phyloP scores from a whole-genome alignment of 2,329 filamentous ascomycete genomes.

The Leptographium procerum region DNA sequence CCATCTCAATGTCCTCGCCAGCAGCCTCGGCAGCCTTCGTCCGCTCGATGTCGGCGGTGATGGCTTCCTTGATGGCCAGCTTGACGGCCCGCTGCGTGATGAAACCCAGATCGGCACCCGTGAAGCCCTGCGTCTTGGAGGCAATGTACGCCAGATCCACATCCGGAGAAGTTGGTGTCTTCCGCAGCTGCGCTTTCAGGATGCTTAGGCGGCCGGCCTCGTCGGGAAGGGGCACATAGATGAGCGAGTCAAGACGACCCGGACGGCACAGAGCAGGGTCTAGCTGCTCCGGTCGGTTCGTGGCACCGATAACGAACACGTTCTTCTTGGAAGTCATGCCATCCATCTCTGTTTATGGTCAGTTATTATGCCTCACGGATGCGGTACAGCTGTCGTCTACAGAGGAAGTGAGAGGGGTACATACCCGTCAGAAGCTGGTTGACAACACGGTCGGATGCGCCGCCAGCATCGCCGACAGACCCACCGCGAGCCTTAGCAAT shows the following conservation, averaged over 20 bases:
- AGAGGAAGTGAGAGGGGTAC: neutral
- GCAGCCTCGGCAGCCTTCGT: slow-evolving; percentile 79
- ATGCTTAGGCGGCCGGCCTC: slow-evolving; percentile 82
- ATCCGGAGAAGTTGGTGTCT: slow-evolving; percentile 83
- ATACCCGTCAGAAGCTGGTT: slow-evolving; percentile 82
- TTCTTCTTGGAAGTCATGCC: slow-evolving; percentile 99
- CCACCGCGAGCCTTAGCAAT: slow-evolving; percentile 99
- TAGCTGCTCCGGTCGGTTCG: slow-evolving; percentile 96
- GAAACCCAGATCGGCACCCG: slow-evolving; percentile 97
- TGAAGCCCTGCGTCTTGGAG: slow-evolving; percentile 96
- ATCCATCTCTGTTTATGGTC: slow-evolving; percentile 64
- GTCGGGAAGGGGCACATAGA: slow-evolving; percentile 95
- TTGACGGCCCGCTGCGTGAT: slow-evolving; percentile 98
- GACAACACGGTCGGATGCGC: slow-evolving; percentile 97
- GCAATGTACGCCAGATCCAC: slow-evolving; percentile 88
- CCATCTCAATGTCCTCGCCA: slow-evolving; percentile 72
- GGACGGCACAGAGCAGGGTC: slow-evolving; percentile 97
- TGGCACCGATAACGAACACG: slow-evolving; percentile 97
- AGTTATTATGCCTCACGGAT: neutral
- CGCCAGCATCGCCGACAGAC: slow-evolving; percentile 88
- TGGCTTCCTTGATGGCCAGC: slow-evolving; percentile 97
- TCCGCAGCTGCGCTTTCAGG: slow-evolving; percentile 90
- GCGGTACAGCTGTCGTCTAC: too few relatives aligned
- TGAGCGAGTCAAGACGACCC: slow-evolving; percentile 94
- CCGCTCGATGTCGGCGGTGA: slow-evolving; percentile 77